Base-by-base conservation (phyloP, 352 stramenopile genomes). In the Thalassiosira mediterranea region DNA sequence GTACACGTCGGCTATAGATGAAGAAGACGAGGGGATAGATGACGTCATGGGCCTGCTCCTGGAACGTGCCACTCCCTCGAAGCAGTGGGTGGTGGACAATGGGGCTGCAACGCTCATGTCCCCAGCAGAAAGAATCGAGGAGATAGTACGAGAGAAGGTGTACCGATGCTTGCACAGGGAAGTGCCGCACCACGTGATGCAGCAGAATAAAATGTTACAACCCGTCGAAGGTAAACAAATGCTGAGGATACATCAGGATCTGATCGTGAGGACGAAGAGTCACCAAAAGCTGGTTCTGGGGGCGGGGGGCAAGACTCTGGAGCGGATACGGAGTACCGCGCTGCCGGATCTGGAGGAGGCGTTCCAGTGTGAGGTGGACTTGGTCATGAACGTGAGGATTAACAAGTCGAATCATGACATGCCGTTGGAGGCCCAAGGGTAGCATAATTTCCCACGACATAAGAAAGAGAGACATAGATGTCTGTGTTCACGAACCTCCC, bases 131-230 rank as follows among this genome's bases (percentile, higher is more conserved):
- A 76, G 78, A 32, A 59, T 90, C 2, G 78, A 89, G 66, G 86
- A 91, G 54, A 70, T 91, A 31, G 75, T 91, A 57, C 76, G 83
- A 34, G 86, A 91, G 67, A 90, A 91, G 53, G 78, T 90, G 37
- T 91, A 91, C 65, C 49, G 86, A 70, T 85, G 66, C 65, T 73
- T 88, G 51, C 86, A 92, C 69, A 61, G 53, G 29, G 84, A 90
- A 76, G 66, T 87, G 2, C 78, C 78, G 7, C 72, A 87, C 76
- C 25, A 42, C 46, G 72, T 85, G 13, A 19, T 48, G 31, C 76
- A 86, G 58, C 48, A 71, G 44, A 88, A 88, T 83, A 32, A 57
- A 57, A 42, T 83, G 31, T 78, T 80, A 68, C 51, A 69, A 54
- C 19, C 7, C 19, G 19, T 46, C 32, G 47, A 56, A 46, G 31